phyloP scores from a whole-genome alignment of 164 flowering plant genomes.

The Hamamelis virginiana region DNA sequence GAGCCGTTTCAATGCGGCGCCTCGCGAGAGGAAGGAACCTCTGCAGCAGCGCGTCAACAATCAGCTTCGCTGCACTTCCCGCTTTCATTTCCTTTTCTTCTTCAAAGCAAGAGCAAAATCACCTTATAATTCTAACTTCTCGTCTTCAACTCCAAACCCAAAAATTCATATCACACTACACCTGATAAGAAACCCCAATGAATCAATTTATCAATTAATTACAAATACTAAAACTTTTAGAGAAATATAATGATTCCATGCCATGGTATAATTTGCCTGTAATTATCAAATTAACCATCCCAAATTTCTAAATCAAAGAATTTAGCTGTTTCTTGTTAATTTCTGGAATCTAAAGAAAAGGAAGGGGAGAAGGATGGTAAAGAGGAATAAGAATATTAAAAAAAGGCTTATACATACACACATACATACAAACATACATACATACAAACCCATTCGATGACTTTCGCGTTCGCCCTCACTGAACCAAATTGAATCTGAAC shows the following conservation, averaged over 20 bases:
- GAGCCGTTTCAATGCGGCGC: conserved; percentile 97
- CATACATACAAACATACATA: no score
- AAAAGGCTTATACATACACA: no score
- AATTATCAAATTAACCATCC: no score
- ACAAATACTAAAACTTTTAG: background rate
- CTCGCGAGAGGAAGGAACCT: conserved; percentile 96
- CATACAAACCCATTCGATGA: no score
- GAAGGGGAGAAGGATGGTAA: no score
- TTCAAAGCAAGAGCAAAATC: background rate
- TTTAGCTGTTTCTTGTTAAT: no score
- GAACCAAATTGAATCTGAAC: no score
- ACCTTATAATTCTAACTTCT: background rate
- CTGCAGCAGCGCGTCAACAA: conserved; percentile 97
- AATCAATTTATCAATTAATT: background rate
- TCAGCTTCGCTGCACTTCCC: conserved; percentile 90
- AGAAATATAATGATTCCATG: background rate
- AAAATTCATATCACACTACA: conserved; percentile 12
- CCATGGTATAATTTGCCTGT: no score
- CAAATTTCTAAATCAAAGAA: no score
- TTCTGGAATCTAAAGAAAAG: no score
- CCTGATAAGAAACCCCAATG: background rate
- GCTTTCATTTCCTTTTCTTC: conserved; percentile 55
- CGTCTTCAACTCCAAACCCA: conserved; percentile 5
- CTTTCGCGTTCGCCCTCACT: no score
- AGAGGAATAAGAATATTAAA: no score